Base-by-base conservation (phyloP, 352 stramenopile species). In the Discostella stelligera region DNA sequence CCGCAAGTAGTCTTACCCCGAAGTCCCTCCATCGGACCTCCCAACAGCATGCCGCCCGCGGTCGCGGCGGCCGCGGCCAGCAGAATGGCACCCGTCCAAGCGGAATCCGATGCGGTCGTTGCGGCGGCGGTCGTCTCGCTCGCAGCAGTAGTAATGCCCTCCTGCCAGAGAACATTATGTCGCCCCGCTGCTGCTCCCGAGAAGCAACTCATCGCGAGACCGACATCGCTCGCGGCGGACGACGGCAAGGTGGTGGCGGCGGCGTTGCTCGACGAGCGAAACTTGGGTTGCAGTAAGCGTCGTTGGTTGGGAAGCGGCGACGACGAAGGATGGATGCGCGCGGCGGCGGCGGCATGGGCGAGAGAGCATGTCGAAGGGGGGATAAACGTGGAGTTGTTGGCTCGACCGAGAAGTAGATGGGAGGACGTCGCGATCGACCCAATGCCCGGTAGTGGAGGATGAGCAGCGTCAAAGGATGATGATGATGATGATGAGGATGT, bases 1-100 rank as follows among this genome's bases (percentile, higher is more conserved):
- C 30, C 20, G 11, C 37, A 44, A 30, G 30, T 55, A 63, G 18
- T 52, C 23, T 49, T 58, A 23, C 52, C 68, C 3, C 49, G 23
- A 50, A 68, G 55, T 16, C 50, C 52, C 52, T 66, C 74, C 27
- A 74, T 74, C 3, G 74, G 32, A 48, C 16, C 65, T 13, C 46
- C 53, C 5, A 78, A 59, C 54, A 82, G 54, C 13, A 77, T 41
- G 11, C 62, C 71, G 62, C 68, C 75, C 27, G 50, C 50, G 0
- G 68, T 65, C 16, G 48, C 56, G 25, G 59, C 66, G 25, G 62
- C 60, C 18, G 21, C 66, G 39, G 60, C 69, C 60, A 82, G 66
- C 52, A 70, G 18, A 10, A 77, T 44, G 14, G 75, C 75, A 71
- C 63, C 62, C 50, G 61, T 63, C 63, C 63, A 71, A 23, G 41